Conservation (phyloP, 2,329 filamentous ascomycete species). For the Albophoma yamanashiensis region DNA sequence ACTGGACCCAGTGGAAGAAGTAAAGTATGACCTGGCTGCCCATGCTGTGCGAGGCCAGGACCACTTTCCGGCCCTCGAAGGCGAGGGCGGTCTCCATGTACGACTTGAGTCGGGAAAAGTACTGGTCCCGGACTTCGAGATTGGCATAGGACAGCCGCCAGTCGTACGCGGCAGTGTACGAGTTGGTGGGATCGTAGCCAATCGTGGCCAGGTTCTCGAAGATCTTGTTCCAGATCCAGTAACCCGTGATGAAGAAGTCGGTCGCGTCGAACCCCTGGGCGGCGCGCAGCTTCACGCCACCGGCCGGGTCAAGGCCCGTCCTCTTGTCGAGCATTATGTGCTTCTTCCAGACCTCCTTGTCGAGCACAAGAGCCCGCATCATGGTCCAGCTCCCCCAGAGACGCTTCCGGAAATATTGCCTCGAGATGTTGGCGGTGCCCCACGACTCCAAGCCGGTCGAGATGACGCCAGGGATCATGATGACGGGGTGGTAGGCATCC, state of each 20-base stretch:
- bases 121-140: slow-evolving; percentile 82
- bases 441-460: slow-evolving; percentile 95
- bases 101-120: slow-evolving; percentile 82
- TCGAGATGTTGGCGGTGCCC: slow-evolving; percentile 77
- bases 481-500: slow-evolving; percentile 71
- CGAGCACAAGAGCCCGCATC: slow-evolving; percentile 89
- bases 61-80: slow-evolving; percentile 68
- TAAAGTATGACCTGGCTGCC: slow-evolving; percentile 90
- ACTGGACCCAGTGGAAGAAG: slow-evolving; percentile 72
- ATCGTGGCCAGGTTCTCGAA: slow-evolving; percentile 93
- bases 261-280: slow-evolving; percentile 96
- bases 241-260: slow-evolving; percentile 84
- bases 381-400: slow-evolving; percentile 98
- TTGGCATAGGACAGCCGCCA: slow-evolving; percentile 90
- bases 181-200: slow-evolving; percentile 81
- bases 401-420: slow-evolving; percentile 86
- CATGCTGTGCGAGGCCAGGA: slow-evolving; percentile 92
- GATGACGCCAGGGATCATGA: slow-evolving; percentile 97
- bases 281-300: slow-evolving; percentile 77
- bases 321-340: slow-evolving; percentile 94
- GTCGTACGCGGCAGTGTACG: slow-evolving; percentile 66
- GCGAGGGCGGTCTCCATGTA: slow-evolving; percentile 77
- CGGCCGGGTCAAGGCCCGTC: slow-evolving; percentile 83
- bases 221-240: slow-evolving; percentile 99
- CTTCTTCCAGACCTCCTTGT: slow-evolving; percentile 89